phyloP scores from a whole-genome alignment of 2,329 filamentous ascomycete species.

The Periconia digitata region DNA sequence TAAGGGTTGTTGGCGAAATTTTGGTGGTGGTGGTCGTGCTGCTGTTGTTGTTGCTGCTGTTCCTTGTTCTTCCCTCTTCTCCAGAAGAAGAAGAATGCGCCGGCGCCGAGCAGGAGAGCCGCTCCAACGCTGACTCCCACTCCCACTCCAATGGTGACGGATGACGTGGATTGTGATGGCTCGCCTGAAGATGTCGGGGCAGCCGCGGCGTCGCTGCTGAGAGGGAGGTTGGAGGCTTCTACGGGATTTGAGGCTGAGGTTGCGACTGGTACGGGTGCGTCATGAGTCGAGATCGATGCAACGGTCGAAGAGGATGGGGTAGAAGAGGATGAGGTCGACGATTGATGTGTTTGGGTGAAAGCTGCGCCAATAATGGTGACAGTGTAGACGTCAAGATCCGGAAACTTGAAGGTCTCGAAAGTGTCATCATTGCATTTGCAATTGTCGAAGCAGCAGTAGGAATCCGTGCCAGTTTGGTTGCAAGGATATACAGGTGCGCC shows the following conservation, averaged over 20 bases:
- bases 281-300: background rate
- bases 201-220: background rate
- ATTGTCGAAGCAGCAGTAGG: conserved; percentile 31
- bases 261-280: background rate
- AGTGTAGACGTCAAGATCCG: conserved; percentile 21
- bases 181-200: background rate
- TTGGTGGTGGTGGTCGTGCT: background rate
- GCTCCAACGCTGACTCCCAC: conserved; percentile 15
- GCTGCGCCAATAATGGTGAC: conserved; percentile 29
- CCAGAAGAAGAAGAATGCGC: conserved; percentile 12
- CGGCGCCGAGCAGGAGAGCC: conserved; percentile 6
- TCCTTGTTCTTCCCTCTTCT: conserved; percentile 7
- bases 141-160: conserved; percentile 15
- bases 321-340: background rate
- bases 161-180: conserved; percentile 1
- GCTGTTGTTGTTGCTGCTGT: background rate
- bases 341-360: conserved; percentile 21
- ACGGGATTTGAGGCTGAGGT: background rate
- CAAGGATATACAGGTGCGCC: conserved; percentile 28
- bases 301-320: background rate
- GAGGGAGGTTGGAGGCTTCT: background rate
- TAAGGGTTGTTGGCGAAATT: background rate
- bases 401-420: conserved; percentile 23
- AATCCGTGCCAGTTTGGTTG: conserved; percentile 23
- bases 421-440: conserved; percentile 22